Evolutionary conservation across 2,329 filamentous ascomycete genomes (phyloP).

Genomic region (Ceratocystis huliohia): DNA sequence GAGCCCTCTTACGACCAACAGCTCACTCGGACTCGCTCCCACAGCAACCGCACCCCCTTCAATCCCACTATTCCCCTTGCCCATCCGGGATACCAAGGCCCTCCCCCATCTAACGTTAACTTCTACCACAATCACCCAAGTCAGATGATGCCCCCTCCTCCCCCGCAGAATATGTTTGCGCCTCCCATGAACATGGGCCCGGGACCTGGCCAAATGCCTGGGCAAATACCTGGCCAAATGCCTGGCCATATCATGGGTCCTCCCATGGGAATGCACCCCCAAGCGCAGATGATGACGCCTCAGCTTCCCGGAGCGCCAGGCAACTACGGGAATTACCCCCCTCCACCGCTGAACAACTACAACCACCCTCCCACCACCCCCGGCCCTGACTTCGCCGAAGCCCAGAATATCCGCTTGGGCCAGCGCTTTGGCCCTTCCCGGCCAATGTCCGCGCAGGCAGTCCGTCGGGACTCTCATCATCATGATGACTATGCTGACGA

Average conservation of each 20-base stretch:
- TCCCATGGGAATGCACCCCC: constrained; percentile 12
- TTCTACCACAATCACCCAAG: constrained; percentile 7
- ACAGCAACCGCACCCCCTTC: constrained; percentile 18
- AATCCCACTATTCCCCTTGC: constrained; percentile 6
- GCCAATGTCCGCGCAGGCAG: constrained; percentile 16
- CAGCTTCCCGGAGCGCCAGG: background rate
- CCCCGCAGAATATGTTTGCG: constrained; percentile 15
- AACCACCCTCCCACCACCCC: constrained; percentile 3
- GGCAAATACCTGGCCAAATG: no score
- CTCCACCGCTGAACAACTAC: constrained; percentile 15
- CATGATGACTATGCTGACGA: constrained; percentile 15
- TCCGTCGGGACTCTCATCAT: constrained; percentile 15
- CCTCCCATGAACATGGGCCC: constrained; percentile 17
- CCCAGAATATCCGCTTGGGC: constrained; percentile 12
- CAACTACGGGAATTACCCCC: constrained; percentile 11
- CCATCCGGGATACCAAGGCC: background rate
- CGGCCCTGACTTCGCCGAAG: constrained; percentile 12
- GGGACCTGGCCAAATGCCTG: background rate
- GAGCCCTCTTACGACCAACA: constrained; percentile 15
- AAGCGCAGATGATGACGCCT: constrained; percentile 17
- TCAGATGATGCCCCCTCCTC: constrained; percentile 16
- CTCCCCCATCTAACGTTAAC: constrained; percentile 10
- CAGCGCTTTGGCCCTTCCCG: constrained; percentile 15
- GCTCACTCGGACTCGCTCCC: constrained; percentile 18
- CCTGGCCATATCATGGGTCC: constrained; percentile 9